Evolutionary conservation across 176 grass and related monocot species (phyloP).

Genomic region (Microstegium vimineum): DNA sequence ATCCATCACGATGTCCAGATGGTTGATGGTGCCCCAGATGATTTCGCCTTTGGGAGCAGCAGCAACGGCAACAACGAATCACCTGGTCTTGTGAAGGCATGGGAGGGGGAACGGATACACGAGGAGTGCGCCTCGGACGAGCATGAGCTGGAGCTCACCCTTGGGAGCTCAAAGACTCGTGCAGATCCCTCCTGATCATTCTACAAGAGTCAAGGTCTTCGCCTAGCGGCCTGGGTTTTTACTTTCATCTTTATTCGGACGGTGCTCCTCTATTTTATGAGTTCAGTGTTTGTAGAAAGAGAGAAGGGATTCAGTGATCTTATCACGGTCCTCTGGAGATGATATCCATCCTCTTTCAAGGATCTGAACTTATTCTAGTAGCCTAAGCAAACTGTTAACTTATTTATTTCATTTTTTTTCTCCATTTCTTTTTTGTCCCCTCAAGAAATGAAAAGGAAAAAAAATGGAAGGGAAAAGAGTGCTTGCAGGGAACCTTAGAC

Average conservation of each 20-base stretch:
- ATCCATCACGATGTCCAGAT: constrained; percentile 53
- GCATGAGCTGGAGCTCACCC: constrained; percentile 89
- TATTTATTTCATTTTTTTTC: constrained; percentile 32
- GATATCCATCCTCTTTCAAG: constrained; percentile 50
- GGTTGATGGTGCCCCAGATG: constrained; percentile 48
- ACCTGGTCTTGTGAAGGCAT: constrained; percentile 64
- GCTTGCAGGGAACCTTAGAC: constrained; percentile 19
- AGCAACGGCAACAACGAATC: constrained; percentile 41
- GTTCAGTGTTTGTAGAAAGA: constrained; percentile 41
- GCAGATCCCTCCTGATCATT: constrained; percentile 41
- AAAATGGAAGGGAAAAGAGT: constrained; percentile 1
- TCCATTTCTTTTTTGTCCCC: background rate
- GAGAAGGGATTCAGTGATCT: constrained; percentile 40
- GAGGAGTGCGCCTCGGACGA: constrained; percentile 80
- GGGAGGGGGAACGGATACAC: constrained; percentile 94
- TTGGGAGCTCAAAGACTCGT: constrained; percentile 67
- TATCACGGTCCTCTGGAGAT: constrained; percentile 23
- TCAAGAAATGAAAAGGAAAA: constrained; percentile 6
- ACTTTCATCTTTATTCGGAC: constrained; percentile 27
- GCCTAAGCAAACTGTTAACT: constrained; percentile 34
- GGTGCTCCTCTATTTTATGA: constrained; percentile 4
- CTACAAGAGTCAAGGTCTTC: background rate
- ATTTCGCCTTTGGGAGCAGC: constrained; percentile 82
- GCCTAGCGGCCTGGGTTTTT: constrained; percentile 1
- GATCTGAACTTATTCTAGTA: constrained; percentile 43